Percentiles rank a stretch among this genome's conserved stretches.
Evolutionary conservation across 805 yeast species (phyloP).

Genomic region (Phaffomyces thermotolerans): DNA sequence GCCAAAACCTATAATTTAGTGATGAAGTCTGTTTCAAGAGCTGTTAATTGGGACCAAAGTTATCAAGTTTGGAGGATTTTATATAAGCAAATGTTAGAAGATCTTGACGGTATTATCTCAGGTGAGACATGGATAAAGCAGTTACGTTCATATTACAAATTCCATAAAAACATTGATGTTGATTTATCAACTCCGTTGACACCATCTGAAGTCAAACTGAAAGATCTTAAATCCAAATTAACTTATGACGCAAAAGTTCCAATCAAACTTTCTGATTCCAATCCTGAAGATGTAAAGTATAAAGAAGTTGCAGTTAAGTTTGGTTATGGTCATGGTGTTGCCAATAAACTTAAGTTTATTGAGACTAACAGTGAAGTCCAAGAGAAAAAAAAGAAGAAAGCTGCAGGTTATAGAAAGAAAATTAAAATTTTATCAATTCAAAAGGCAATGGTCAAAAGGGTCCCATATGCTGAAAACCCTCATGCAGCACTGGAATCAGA

Average conservation of each 20-base stretch:
- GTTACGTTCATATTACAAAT: slow-evolving; percentile 17
- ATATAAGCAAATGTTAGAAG: slow-evolving; percentile 19
- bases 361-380: neutral
- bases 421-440: slow-evolving; percentile 23
- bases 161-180: slow-evolving; percentile 12
- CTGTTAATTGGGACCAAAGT: slow-evolving; percentile 25
- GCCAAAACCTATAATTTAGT: slow-evolving; percentile 26
- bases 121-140: slow-evolving; percentile 23
- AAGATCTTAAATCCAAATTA: neutral
- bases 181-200: slow-evolving; percentile 14
- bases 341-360: too few relatives aligned
- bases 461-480: slow-evolving; percentile 27
- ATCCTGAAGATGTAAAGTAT: neutral
- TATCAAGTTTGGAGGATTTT: slow-evolving; percentile 20
- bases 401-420: slow-evolving; percentile 15
- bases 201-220: slow-evolving; percentile 10
- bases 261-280: neutral
- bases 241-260: slow-evolving; percentile 5
- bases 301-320: too few relatives aligned
- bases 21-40: slow-evolving; percentile 28
- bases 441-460: slow-evolving; percentile 24
- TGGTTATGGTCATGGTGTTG: too few relatives aligned
- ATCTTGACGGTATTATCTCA: slow-evolving; percentile 11
- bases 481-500: slow-evolving; percentile 26
- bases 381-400: slow-evolving; percentile 2